These are phyloP conservation scores for Nothophaeocryptopus gaeumannii DNA, from an alignment of 2,329 filamentous ascomycete species.

Conservation along the genomic window DNA sequence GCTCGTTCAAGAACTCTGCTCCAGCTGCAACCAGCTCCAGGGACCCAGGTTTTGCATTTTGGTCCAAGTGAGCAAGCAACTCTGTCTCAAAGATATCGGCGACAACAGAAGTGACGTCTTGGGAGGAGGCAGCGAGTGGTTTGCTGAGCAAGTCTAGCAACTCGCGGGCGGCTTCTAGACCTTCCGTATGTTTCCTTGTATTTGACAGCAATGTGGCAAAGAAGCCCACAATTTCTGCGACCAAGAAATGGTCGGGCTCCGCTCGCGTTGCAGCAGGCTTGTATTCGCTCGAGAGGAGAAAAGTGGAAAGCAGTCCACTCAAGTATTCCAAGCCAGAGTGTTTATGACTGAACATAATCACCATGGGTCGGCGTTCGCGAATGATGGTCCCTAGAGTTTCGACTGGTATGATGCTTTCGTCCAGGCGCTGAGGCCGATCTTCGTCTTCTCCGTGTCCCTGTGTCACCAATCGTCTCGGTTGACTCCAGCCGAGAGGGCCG, in stretches of 20 bases:
- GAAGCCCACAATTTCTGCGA: slow-evolving; percentile 70
- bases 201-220: slow-evolving; percentile 65
- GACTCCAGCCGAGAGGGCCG: background rate
- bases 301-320: slow-evolving; percentile 70
- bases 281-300: slow-evolving; percentile 51
- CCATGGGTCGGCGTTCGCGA: slow-evolving; percentile 71
- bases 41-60: slow-evolving; percentile 61
- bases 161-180: slow-evolving; percentile 40
- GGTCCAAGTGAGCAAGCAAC: slow-evolving; percentile 47
- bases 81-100: slow-evolving; percentile 80
- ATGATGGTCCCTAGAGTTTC: slow-evolving; percentile 71
- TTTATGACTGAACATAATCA: slow-evolving; percentile 69
- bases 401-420: slow-evolving; percentile 36
- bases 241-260: slow-evolving; percentile 56
- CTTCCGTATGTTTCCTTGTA: slow-evolving; percentile 27
- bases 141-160: slow-evolving; percentile 52
- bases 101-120: slow-evolving; percentile 76
- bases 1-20: slow-evolving; percentile 72
- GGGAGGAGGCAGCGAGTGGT: slow-evolving; percentile 50
- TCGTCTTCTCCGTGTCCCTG: slow-evolving; percentile 4
- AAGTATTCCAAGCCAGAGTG: slow-evolving; percentile 80
- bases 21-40: slow-evolving; percentile 70
- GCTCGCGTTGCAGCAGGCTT: slow-evolving; percentile 13
- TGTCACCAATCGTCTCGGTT: background rate
- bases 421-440: background rate